These are phyloP conservation scores for Leishmania braziliensis DNA, from an alignment of 208 protist genomes.

Conservation along the genomic window DNA sequence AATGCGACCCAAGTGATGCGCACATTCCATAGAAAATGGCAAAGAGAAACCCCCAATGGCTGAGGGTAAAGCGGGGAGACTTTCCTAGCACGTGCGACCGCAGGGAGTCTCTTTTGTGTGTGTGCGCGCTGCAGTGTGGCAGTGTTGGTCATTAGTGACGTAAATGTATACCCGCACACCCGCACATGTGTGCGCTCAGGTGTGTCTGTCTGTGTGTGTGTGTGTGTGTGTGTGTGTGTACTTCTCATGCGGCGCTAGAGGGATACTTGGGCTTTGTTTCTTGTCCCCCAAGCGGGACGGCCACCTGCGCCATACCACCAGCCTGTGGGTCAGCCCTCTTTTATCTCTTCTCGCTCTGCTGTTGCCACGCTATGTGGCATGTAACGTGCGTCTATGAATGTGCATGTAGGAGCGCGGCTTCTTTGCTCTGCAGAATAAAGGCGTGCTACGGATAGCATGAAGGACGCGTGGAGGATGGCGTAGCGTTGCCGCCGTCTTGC, in stretches of 20 bases:
- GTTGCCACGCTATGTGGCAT: background rate
- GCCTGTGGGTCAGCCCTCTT: background rate
- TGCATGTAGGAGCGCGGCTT: background rate
- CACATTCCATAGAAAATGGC: no score
- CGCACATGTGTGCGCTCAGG: background rate
- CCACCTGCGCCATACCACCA: background rate
- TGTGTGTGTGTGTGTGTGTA: background rate
- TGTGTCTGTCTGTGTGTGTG: slow-evolving; percentile 1
- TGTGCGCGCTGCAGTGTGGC: no score
- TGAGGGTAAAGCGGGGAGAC: no score
- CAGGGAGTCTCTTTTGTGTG: no score
- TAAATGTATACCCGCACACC: background rate
- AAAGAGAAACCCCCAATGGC: no score
- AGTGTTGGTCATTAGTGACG: background rate
- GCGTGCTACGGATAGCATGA: background rate
- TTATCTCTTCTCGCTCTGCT: background rate
- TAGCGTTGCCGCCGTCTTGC: background rate
- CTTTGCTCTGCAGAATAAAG: background rate
- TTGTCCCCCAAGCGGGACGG: background rate
- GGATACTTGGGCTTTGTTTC: background rate
- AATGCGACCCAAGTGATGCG: no score
- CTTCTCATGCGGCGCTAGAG: background rate
- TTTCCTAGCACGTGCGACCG: no score
- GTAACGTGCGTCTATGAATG: background rate
- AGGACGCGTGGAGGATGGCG: background rate